Base-by-base conservation (phyloP, 1,284 basidiomycete genomes). In the Filobasidium uniguttulatum region DNA sequence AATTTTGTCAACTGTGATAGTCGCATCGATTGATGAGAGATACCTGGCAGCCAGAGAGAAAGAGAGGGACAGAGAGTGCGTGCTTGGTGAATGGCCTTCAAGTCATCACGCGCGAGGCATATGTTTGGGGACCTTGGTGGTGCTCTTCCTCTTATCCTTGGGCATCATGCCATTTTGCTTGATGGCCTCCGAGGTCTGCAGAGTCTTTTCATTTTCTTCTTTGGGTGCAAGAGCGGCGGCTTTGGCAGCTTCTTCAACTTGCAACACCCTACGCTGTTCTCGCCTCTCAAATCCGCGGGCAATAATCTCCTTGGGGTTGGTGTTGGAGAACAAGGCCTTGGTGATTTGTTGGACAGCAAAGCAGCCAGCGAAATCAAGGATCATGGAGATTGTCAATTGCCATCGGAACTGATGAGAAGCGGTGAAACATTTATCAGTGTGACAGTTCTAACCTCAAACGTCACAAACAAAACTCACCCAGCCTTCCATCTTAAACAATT, bases 401-500 rank as follows among this genome's bases (percentile, higher is more conserved):
- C 82, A 55, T 64, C 83, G 84, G 77, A 94, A 96, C 84, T 88
- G 55, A 35, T 25, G 49, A 31, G 44, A 20, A n/a, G 43, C 19
- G 9, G 29, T 34, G 30, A 48, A 19, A n/a, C n/a, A n/a, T n/a
- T n/a, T n/a, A n/a, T n/a, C n/a, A n/a, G n/a, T n/a, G n/a, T n/a
- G n/a, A n/a, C 26, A 31, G 9, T 6, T 20, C 23, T 17, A 33
- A 29, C 31, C 12, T 6, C n/a, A n/a, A 14, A 8, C 12, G 4
- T 14, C 8, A 46, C 19, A 23, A 43, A 6, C 29, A 35, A 22
- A 22, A 72, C 83, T 60, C 62, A 93, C 88, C 35, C 71, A 62
- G 28, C 66, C 63, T 40, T 80, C 71, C 89, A 99, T 93, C 67
- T 86, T 86, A 23, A 96, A 89, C 34, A 98, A 82, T 70, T 98